Conservation (phyloP, 257 asterid genomes). For the Linderniella brevidens region DNA sequence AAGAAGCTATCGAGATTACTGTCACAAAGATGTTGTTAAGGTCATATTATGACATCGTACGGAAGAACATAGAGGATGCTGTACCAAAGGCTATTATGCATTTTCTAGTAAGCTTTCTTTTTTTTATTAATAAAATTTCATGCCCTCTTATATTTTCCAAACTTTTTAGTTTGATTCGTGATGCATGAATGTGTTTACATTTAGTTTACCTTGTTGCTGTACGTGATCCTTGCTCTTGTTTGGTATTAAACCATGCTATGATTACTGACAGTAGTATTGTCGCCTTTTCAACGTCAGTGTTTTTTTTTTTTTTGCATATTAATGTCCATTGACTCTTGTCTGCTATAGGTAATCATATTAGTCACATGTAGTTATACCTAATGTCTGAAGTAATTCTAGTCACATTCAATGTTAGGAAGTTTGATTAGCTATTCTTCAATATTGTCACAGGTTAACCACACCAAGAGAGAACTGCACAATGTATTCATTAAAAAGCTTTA, state of each 20-base stretch:
- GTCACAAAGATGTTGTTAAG: constrained; percentile 36
- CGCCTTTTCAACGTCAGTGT: too few species aligned
- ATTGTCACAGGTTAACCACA: constrained; percentile 71
- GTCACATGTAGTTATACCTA: too few species aligned
- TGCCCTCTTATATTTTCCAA: neutral
- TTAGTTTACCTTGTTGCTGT: too few species aligned
- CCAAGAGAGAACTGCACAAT: constrained; percentile 87
- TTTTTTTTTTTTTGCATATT: too few species aligned
- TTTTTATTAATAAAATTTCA: neutral
- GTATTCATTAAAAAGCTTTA: constrained; percentile 79
- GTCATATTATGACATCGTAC: constrained; percentile 55
- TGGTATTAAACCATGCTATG: too few species aligned
- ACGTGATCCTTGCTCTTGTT: too few species aligned
- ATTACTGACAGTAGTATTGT: too few species aligned
- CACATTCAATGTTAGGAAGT: neutral
- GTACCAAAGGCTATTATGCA: constrained; percentile 77
- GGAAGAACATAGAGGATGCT: constrained; percentile 51
- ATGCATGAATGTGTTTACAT: neutral
- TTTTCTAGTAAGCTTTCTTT: constrained; percentile 32
- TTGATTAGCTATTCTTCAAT: neutral
- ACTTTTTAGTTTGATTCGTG: neutral
- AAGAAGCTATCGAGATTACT: constrained; percentile 37
- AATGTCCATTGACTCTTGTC: too few species aligned
- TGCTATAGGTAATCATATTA: too few species aligned
- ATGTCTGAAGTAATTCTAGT: neutral